Conservation (phyloP, 1,284 basidiomycete species). For the Vanrija sp. region DNA sequence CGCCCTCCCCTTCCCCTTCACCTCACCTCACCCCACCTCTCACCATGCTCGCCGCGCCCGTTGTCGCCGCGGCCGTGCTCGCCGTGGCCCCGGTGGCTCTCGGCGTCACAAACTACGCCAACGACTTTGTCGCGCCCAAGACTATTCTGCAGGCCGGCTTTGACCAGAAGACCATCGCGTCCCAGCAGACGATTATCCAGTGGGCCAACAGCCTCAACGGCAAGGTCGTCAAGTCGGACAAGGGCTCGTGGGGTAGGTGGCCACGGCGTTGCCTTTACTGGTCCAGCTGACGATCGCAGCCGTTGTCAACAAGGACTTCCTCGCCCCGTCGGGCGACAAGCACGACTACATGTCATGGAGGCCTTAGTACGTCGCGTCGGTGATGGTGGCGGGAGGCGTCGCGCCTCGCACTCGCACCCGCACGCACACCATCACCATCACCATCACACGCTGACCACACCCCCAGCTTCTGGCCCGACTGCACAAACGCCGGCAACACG, state of each 20-base stretch:
- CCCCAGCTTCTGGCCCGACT: conserved; percentile 23
- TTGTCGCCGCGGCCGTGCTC: conserved; percentile 5
- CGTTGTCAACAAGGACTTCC: conserved; percentile 11
- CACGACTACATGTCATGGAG: conserved; percentile 19
- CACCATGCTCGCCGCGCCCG: background rate
- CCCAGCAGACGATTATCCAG: conserved; percentile 14
- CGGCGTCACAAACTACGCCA: conserved; percentile 12
- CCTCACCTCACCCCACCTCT: too few species aligned
- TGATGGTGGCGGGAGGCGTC: too few species aligned
- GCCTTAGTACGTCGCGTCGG: conserved; percentile 7
- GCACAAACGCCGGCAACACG: conserved; percentile 20
- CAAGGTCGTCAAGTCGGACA: too few species aligned
- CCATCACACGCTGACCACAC: background rate
- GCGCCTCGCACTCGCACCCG: background rate
- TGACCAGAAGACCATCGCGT: background rate
- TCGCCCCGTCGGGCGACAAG: conserved; percentile 12
- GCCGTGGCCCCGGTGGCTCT: conserved; percentile 2
- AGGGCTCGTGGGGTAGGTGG: conserved; percentile 11
- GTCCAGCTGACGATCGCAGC: conserved; percentile 4
- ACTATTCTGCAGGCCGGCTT: conserved; percentile 11
- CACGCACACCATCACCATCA: background rate
- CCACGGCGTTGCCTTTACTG: background rate
- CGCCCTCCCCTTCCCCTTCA: too few species aligned
- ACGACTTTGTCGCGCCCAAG: conserved; percentile 14
- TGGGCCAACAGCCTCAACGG: conserved; percentile 12